Conservation (phyloP, 805 yeast genomes). For the Kodamaea kakaduensis region DNA sequence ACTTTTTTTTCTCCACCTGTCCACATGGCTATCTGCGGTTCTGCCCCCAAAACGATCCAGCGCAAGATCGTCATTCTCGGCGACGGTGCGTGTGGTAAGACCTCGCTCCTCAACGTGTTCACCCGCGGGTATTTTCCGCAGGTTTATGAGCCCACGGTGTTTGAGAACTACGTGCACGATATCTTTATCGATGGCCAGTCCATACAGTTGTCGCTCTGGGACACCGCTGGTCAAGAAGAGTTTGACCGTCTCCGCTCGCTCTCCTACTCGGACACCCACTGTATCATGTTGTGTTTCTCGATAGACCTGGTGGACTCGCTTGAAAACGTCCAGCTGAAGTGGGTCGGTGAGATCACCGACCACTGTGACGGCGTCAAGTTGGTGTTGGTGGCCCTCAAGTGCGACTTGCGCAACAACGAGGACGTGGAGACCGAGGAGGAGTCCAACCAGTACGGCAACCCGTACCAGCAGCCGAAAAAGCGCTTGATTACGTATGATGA, state of each 20-base stretch:
- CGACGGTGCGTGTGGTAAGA: conserved; percentile 98
- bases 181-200: conserved; percentile 93
- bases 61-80: conserved; percentile 93
- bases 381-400: conserved; percentile 89
- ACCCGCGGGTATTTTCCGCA: conserved; percentile 98
- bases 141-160: conserved; percentile 96
- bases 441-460: conserved; percentile 32
- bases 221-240: conserved; percentile 98
- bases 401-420: conserved; percentile 79
- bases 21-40: conserved; percentile 42
- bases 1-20: background rate
- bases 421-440: conserved; percentile 37
- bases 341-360: conserved; percentile 97
- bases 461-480: conserved; percentile 39
- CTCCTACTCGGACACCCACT: conserved; percentile 92
- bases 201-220: conserved; percentile 92
- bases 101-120: conserved; percentile 89
- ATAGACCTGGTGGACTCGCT: conserved; percentile 92
- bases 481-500: conserved; percentile 82
- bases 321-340: conserved; percentile 90
- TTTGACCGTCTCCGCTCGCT: conserved; percentile 90
- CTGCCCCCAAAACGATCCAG: conserved; percentile 53
- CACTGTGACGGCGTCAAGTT: conserved; percentile 95
- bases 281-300: conserved; percentile 93
- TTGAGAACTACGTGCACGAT: conserved; percentile 95